Conservation (phyloP, 208 protist species). For the Blechomonas ayalai region DNA sequence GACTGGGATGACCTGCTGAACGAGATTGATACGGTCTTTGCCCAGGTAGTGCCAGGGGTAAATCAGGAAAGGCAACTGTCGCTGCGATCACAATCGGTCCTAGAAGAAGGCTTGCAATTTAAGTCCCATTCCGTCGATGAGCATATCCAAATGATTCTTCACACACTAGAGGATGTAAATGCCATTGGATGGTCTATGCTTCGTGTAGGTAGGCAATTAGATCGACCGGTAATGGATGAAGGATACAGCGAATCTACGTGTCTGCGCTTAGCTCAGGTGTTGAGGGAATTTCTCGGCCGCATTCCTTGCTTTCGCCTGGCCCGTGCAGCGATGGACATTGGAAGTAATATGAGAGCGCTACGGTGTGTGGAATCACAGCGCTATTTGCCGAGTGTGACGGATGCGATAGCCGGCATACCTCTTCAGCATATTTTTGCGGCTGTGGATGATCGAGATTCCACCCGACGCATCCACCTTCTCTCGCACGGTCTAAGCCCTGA, state of each 20-base stretch:
- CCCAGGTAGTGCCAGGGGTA: neutral
- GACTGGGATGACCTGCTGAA: slow-evolving; percentile 25
- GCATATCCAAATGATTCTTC: slow-evolving; percentile 65
- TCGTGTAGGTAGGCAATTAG: slow-evolving; percentile 7
- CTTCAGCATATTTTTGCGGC: slow-evolving; percentile 80
- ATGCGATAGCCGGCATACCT: slow-evolving; percentile 20
- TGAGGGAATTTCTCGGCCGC: slow-evolving; percentile 25
- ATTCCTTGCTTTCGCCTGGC: slow-evolving; percentile 32
- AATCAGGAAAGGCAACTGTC: too few relatives aligned
- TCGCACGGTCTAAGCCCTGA: slow-evolving; percentile 21
- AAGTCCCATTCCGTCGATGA: slow-evolving; percentile 44
- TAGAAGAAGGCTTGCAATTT: too few relatives aligned
- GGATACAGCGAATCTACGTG: slow-evolving; percentile 7
- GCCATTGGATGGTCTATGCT: slow-evolving; percentile 47
- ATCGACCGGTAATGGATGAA: neutral
- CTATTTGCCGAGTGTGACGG: slow-evolving; percentile 22
- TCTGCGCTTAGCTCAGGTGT: slow-evolving; percentile 22
- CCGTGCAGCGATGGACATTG: slow-evolving; percentile 47
- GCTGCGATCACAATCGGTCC: too few relatives aligned
- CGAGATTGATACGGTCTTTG: slow-evolving; percentile 43
- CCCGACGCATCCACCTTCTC: slow-evolving; percentile 55
- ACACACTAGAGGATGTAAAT: slow-evolving; percentile 63
- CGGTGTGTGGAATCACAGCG: slow-evolving; percentile 60
- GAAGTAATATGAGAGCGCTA: slow-evolving; percentile 74
- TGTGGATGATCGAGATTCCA: slow-evolving; percentile 71